phyloP scores from a whole-genome alignment of 352 stramenopile genomes.

The Thraustochytrium striatum region DNA sequence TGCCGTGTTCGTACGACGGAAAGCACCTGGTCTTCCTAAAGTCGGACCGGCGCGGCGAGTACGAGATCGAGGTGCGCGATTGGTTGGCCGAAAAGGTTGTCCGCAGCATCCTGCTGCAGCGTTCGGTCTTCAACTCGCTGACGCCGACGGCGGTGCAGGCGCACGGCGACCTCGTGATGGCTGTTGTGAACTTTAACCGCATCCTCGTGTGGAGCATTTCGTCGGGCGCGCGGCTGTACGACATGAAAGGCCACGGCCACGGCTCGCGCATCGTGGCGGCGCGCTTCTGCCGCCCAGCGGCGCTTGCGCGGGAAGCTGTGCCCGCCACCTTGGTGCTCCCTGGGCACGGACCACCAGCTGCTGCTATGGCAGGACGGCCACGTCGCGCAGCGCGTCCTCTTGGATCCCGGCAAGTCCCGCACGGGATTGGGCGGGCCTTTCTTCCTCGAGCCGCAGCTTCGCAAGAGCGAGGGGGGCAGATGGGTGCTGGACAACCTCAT shows the following conservation, averaged over 20 bases:
- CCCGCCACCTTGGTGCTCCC: background rate
- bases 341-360: background rate
- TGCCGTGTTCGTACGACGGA: slow-evolving; percentile 31
- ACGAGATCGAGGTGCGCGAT: slow-evolving; percentile 11
- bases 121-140: background rate
- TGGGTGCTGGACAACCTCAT: background rate
- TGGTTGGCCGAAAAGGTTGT: background rate
- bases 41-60: background rate
- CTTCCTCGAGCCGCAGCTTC: background rate
- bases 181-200: background rate
- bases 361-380: background rate
- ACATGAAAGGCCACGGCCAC: background rate
- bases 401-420: background rate
- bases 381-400: background rate
- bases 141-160: background rate
- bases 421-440: background rate
- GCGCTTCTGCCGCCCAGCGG: background rate
- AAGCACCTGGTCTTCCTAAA: background rate
- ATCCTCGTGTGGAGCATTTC: slow-evolving; percentile 29
- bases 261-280: background rate
- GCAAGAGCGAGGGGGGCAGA: background rate
- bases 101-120: background rate
- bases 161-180: background rate
- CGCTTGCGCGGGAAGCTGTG: background rate
- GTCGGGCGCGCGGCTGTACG: background rate